phyloP scores from a whole-genome alignment of 345 rosid genomes.

The Xanthoceras sorbifolium region DNA sequence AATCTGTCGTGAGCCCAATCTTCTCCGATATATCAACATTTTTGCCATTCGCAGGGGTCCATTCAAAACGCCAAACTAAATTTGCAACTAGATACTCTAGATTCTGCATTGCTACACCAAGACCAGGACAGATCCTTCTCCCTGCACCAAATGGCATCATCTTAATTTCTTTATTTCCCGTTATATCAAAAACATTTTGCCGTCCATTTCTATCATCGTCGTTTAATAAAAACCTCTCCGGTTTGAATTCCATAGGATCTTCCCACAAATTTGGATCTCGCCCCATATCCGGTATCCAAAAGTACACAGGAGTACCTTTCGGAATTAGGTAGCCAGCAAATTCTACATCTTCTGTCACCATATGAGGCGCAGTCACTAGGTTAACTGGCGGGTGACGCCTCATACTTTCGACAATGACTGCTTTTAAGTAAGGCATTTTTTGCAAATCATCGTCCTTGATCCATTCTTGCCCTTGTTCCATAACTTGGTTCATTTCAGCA shows the following conservation, averaged over 20 bases:
- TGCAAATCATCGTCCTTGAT: no score
- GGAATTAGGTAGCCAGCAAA: slow-evolving; percentile 18
- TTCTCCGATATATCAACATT: slow-evolving; percentile 27
- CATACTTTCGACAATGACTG: slow-evolving; percentile 12
- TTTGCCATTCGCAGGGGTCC: slow-evolving; percentile 13
- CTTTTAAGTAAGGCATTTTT: slow-evolving; percentile 19
- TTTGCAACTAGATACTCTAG: slow-evolving; percentile 26
- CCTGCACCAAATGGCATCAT: slow-evolving; percentile 33
- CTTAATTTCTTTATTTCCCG: slow-evolving; percentile 22
- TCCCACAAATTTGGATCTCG: slow-evolving; percentile 29
- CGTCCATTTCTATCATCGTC: not conserved
- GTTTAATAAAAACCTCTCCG: slow-evolving; percentile 15
- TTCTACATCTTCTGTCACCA: no score
- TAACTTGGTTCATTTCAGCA: slow-evolving; percentile 16
- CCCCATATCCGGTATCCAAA: slow-evolving; percentile 28
- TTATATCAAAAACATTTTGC: slow-evolving; percentile 1
- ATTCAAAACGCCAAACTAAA: slow-evolving; percentile 23
- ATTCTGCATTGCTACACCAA: slow-evolving; percentile 20
- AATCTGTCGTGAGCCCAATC: no score
- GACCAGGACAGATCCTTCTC: no score
- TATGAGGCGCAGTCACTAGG: no score
- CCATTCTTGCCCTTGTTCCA: slow-evolving; percentile 5
- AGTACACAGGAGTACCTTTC: slow-evolving; percentile 23
- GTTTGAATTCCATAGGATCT: no score
- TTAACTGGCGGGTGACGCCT: slow-evolving; percentile 20